A percentile compares a stretch with the other conserved stretches of the same genome.
Conservation (phyloP, 179 eudicot genomes). For the Beta macrorhiza region DNA sequence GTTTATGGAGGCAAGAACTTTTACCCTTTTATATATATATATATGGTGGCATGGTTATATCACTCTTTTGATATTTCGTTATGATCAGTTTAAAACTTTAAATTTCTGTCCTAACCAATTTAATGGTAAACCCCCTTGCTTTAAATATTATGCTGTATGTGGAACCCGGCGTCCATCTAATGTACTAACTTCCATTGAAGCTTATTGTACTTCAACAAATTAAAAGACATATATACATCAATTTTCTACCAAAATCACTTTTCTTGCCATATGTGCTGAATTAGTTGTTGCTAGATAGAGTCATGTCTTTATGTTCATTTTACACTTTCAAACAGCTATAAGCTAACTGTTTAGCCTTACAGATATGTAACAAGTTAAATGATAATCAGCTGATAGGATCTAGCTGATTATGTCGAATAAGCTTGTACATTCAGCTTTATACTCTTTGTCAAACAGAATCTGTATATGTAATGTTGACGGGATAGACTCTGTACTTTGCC, state of each 20-base stretch:
- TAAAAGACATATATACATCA: neutral
- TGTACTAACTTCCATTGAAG: too few species aligned
- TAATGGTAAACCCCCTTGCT: neutral
- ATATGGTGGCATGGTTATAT: neutral
- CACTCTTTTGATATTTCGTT: neutral
- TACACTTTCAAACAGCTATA: neutral
- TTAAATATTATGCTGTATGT: too few species aligned
- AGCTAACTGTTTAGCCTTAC: neutral
- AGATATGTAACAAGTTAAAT: neutral
- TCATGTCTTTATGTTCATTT: neutral
- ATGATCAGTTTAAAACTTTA: neutral
- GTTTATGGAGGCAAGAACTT: slow-evolving; percentile 85
- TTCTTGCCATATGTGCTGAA: neutral
- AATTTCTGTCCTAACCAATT: neutral
- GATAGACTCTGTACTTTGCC: neutral
- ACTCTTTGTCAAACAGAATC: neutral
- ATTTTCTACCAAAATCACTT: neutral
- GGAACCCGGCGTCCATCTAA: too few species aligned
- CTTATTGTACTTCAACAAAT: neutral
- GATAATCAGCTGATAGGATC: neutral
- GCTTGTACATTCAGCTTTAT: neutral
- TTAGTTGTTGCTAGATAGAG: neutral
- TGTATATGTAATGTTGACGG: neutral
- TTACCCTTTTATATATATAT: neutral
- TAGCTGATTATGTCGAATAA: neutral